Evolutionary conservation across 2,329 filamentous ascomycete species (phyloP), one percentile per base, ranked within the genome.

Genomic region (Truncatella angustata): DNA sequence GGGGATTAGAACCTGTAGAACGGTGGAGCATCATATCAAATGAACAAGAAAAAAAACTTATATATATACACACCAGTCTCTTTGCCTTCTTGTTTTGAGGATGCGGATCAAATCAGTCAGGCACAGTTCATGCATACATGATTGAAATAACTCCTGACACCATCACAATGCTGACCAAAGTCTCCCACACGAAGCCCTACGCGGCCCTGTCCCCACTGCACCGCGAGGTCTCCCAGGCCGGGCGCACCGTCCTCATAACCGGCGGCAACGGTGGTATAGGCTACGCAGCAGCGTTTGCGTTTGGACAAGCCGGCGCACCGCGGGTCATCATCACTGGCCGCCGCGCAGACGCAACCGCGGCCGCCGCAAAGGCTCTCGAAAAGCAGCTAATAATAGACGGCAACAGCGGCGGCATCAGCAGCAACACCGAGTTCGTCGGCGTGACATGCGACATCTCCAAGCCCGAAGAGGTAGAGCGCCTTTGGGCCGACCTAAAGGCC

Each of bases 241-340:
- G 73, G n/a, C 62, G 65, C 16, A 84, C 77, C 0, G 80, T 87
- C 5, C 72, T 90, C 7, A 82, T 91, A 62, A 86, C 83, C 1
- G 87, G 87, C 36, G 84, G 79, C n/a, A 80, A 81, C 0, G 78
- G 76, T 0, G 85, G 86, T 24, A 83, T 90, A 43, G 87, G 86
- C 1, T 80, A 82, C 51, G 80, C 82, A 1, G 79, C 87, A 12
- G 85, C 85, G 3, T 74, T 77, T 44, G 72, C 84, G 43, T 90
- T 77, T 56, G 66, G 69, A 9, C 52, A 59, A 1, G 77, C 77
- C 0, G 65, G 66, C 0, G 71, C 73, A 6, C 49, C 63, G 2
- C 61, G 57, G 1, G 62, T 78, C 23, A 66, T 71, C 9, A 62
- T 80, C 35, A 52, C 70, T 1, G 72, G 67, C 6, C 73, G 75